Base-by-base conservation (phyloP, 495 filamentous ascomycete species). In the Trichodelitschia bisporula region DNA sequence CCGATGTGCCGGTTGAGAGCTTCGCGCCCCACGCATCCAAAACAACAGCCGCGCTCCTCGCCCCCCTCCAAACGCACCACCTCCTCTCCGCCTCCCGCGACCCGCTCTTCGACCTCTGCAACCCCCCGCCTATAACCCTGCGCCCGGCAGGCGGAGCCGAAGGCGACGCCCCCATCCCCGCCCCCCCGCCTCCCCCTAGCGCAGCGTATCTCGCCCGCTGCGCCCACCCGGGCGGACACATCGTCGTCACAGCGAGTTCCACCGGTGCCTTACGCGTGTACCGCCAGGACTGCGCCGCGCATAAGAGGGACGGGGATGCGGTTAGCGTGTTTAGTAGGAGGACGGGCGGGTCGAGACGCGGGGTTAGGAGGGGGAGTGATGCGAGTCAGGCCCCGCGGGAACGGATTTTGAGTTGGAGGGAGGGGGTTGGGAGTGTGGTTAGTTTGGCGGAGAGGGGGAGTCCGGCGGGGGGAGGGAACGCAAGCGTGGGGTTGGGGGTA, bases 51-150 rank as follows among this genome's bases (percentile, higher is more conserved):
- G 73, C 82, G 0, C 55, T 89, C 3, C 69, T 92, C 38, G 89
- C 89, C 0, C 89, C 86, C 0, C 63, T 63, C 1, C 66, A 62
- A 34, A 77, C 80, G 3, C 64, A 78, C 36, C 73, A 79, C 45
- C 56, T 77, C 2, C 58, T 99, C 0, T 69, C 70, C 11, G 55
- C 61, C 19, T 86, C 80, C 5, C 76, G 78, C 32, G 86, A 99
- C 46, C 89, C 84, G 4, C 62, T 99, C 18, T 99, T 79, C 47
- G 83, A 93, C 43, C 62, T 95, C 14, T 95, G 86, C 56, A 93
- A 99, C 42, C 86, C 86, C 6, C 84, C 84, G 5, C 84, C 82
- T 0, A 66, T 99, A 5, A 82, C 73, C 1, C 65, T 99, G 4
- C 56, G 82, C 19, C 43, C 45, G 9, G 42, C 38, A 6, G 12